phyloP scores from a whole-genome alignment of 2,329 filamentous ascomycete species.

The Pleoardoris graminearum region DNA sequence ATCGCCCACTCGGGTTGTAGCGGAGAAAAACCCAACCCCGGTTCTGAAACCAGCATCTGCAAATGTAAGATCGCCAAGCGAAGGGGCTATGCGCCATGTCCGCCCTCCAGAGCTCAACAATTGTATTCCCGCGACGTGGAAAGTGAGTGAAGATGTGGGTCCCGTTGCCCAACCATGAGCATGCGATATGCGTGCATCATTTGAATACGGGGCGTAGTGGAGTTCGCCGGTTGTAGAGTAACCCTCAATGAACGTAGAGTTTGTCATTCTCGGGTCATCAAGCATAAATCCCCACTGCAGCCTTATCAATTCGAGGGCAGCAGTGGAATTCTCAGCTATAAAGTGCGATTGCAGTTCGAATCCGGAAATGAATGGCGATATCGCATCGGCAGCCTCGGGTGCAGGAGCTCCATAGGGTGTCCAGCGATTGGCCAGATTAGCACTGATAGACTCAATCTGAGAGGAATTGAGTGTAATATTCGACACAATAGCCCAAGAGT shows the following conservation, averaged over 20 bases:
- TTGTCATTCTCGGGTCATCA: conserved; percentile 57
- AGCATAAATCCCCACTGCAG: conserved; percentile 61
- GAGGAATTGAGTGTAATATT: conserved; percentile 40
- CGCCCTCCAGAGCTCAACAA: conserved; percentile 42
- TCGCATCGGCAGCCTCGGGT: conserved; percentile 51
- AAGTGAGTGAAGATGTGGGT: conserved; percentile 50
- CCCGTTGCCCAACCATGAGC: conserved; percentile 58
- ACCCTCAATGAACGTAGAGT: conserved; percentile 58
- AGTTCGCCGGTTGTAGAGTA: conserved; percentile 52
- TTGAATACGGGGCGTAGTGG: conserved; percentile 55
- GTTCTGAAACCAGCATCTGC: conserved; percentile 47
- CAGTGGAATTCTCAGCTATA: conserved; percentile 45
- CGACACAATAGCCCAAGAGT: conserved; percentile 48
- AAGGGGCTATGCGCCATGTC: conserved; percentile 45
- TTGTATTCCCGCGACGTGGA: conserved; percentile 49
- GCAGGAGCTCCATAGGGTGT: conserved; percentile 52
- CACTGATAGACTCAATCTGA: conserved; percentile 38
- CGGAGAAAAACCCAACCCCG: conserved; percentile 42
- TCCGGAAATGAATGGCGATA: conserved; percentile 54
- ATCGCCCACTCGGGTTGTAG: conserved; percentile 28
- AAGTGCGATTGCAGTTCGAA: conserved; percentile 54
- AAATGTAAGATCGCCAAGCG: conserved; percentile 40
- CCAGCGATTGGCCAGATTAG: conserved; percentile 43
- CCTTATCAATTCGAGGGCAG: conserved; percentile 50
- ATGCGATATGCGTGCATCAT: conserved; percentile 54